Evolutionary conservation across 2,329 filamentous ascomycete genomes (phyloP), one percentile per base, ranked within the genome.

Genomic region (Arthroderma sp.): DNA sequence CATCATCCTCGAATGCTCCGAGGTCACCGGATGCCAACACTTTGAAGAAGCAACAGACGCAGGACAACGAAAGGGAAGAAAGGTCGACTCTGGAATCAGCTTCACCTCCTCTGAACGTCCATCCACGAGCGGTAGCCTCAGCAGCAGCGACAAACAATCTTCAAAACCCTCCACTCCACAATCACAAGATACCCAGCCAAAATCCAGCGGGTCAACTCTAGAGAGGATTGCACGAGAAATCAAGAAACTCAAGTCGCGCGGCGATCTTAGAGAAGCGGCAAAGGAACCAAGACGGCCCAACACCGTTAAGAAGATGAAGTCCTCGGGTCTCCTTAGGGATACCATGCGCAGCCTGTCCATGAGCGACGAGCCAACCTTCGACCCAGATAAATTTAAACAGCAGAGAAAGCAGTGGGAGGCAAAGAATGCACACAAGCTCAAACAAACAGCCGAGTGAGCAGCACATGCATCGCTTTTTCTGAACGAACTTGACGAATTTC

Each of bases 1-100:
- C 62, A 76, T 84, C 63, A 83, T 85, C 65, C 77, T 79, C 54
- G 81, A 84, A 63, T 84, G 81, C 64, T 64, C 70, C 21, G 71
- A 77, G 53, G 74, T 83, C 54, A 74, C 67, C 51, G 72, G 74
- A 41, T 72, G 72, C 4, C 66, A 72, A 35, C 71, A 71, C 60
- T 65, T 71, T 35, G 69, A 70, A 54, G 65, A 65, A 31, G 60
- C 61, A 17, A 64, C 67, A 13, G 54, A 55, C n/a, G 17, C 21
- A 15, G 64, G 65, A n/a, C 60, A 66, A 44, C 62, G 67, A 55
- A 65, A 66, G 60, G 60, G 59, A 52, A 70, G 72, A 56, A 84
- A 83, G 68, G 79, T 78, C 21, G 82, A 85, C 66, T 85, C 82
- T 2, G 82, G 82, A 19, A 78, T 84, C 59, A 83, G 81, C 67